Evolutionary conservation across 805 yeast species (phyloP).

Genomic region (Candida manassasensis): DNA sequence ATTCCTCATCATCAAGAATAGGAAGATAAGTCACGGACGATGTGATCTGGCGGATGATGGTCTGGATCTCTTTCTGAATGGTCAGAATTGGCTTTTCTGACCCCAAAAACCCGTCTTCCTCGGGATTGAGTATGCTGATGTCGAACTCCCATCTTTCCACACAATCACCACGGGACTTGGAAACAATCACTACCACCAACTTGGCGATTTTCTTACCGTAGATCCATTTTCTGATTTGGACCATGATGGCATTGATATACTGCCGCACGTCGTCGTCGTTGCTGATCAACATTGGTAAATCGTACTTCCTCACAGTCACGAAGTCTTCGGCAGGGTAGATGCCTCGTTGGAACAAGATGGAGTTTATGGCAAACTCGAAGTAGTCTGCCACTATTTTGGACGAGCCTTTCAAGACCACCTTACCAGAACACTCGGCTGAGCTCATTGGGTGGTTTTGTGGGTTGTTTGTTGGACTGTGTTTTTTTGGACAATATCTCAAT

Average conservation of each 20-base stretch:
- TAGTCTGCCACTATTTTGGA: conserved; percentile 77
- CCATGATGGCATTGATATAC: conserved; percentile 63
- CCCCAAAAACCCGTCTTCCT: conserved; percentile 7
- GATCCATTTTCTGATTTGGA: conserved; percentile 70
- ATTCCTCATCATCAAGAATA: conserved; percentile 51
- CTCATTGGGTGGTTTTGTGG: not conserved
- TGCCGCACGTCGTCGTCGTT: conserved; percentile 70
- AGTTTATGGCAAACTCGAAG: conserved; percentile 75
- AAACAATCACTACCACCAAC: conserved; percentile 67
- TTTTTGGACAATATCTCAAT: not conserved
- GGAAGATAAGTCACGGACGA: conserved; percentile 87
- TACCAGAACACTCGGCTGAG: conserved; percentile 16
- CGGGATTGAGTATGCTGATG: conserved; percentile 38
- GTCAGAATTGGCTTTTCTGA: conserved; percentile 23
- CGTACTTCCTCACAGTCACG: conserved; percentile 71
- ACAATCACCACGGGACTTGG: conserved; percentile 59
- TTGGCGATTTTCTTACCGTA: conserved; percentile 61
- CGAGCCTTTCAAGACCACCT: conserved; percentile 69
- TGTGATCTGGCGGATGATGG: conserved; percentile 82
- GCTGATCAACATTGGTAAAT: conserved; percentile 65
- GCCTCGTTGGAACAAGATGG: conserved; percentile 83
- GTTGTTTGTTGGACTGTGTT: not conserved
- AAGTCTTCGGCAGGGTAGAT: conserved; percentile 88
- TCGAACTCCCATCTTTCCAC: conserved; percentile 88
- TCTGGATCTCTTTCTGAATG: conserved; percentile 73